Percentiles rank a stretch among this genome's conserved stretches.
phyloP scores from a whole-genome alignment of 1,284 basidiomycete genomes.

The Trichosporon sp. region DNA sequence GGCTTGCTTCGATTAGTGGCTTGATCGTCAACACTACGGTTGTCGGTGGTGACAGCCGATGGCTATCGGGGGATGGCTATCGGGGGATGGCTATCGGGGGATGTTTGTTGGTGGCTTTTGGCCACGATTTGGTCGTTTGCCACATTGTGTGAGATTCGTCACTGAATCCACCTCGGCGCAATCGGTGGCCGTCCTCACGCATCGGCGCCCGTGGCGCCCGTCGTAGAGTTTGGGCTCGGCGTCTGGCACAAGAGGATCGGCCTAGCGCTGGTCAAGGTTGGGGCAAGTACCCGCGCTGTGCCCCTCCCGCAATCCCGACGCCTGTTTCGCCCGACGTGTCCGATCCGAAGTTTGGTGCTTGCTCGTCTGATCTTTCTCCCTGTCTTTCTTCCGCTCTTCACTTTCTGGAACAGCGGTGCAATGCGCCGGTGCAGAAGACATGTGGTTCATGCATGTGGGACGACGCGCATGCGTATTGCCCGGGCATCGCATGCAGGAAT shows the following conservation, averaged over 20 bases:
- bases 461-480: not conserved
- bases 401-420: not conserved
- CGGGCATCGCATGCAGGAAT: not conserved
- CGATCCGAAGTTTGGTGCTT: not conserved
- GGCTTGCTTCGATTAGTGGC: conserved; percentile 1
- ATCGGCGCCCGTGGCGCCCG: not conserved
- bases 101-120: not conserved
- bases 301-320: not conserved
- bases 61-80: not conserved
- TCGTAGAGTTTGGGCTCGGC: not conserved
- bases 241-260: not conserved
- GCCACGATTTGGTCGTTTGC: too few relatives aligned
- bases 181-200: not conserved
- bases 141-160: not conserved
- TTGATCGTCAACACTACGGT: not conserved
- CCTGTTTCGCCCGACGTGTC: not conserved
- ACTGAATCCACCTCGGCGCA: not conserved
- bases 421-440: not conserved
- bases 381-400: not conserved
- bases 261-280: not conserved
- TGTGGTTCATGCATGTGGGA: not conserved
- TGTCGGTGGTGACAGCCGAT: not conserved
- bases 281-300: not conserved
- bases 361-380: not conserved
- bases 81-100: not conserved